Base-by-base conservation (phyloP, 805 yeast genomes). In the Kazachstania africana region DNA sequence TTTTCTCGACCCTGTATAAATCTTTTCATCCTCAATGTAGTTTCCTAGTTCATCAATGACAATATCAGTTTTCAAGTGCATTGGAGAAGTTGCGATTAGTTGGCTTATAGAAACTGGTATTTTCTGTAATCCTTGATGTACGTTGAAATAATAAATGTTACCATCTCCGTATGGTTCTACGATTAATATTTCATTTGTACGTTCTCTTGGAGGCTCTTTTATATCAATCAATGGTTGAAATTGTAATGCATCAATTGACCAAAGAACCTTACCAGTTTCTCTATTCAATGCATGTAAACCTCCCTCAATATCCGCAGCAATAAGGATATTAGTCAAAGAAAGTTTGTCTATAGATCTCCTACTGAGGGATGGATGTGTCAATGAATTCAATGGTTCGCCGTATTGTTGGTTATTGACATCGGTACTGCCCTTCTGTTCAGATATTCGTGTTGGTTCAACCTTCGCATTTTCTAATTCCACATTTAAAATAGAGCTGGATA, bases 151-250 rank as follows among this genome's bases (percentile, higher is more conserved):
- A 53, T 77, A 87, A 3, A 91, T 62, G 0, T 77, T 62, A 1
- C 98, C 98, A 36, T 81, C 94, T 4, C 75, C 77, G 40, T 68
- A 70, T 0, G 97, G 97, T 44, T 91, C 98, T 1, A 91, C 88
- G 32, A 88, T 76, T 88, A 96, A 81, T 0, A 78, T 70, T 31
- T 55, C 60, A 23, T 47, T 48, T 3, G 42, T 42, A 3, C 29
- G 26, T 6, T 29, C 18, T 6, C 29, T 28, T 8, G 41, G 21
- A 8, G 48, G 44, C 24, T 44, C 49, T 9, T 37, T 33, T 9
- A 51, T 42, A 21, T 38, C 29, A 6, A 54, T 36, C 10, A 49
- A 36, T 5, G 56, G 54, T 21, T 43, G 39, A 25, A 44, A 37
- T 14, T 42, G 36, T 4, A 38, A 71, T 3, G 81, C 73, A 4